Base-by-base conservation (phyloP, 495 filamentous ascomycete genomes). In the Chaetomium cochliodes region DNA sequence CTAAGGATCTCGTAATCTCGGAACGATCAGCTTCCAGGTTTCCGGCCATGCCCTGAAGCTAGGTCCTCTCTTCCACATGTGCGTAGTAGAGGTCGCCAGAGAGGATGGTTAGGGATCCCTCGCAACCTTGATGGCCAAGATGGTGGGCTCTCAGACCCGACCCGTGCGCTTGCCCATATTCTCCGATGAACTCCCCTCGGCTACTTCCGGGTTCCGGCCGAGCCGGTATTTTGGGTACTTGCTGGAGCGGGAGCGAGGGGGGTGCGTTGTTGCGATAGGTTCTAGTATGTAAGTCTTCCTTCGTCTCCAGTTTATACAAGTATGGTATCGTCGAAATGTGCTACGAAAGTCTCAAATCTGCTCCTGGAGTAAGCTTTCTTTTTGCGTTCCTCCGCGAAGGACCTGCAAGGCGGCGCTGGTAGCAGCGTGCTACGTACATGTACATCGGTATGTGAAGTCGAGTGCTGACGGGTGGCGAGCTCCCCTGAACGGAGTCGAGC, bases 11-110 rank as follows among this genome's bases (percentile, higher is more conserved):
- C 47, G 37, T 67, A 61, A 67, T 72, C 64, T 70, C 70, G 68
- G 68, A 52, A 60, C 41, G 64, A 44, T 64, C 30, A 59, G 30
- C 65, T 66, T 68, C 65, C 67, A 65, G 66, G 39, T 30, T 52
- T 18, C 16, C 22, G 30, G 42, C 64, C 51, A 53, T 61, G 47
- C 41, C 50, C 6, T 15, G 42, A 49, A 26, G 25, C 56, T 16
- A 26, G 9, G 46, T 9, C 50, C 20, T 25, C 20, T 25, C 44
- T 15, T 2, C 28, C 52, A 28, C 18, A 11, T 3, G 28, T 18
- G 22, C 0, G 23, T 16, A 58, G 18, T 56, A 51, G 61, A 16
- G 26, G 42, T 18, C 42, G 52, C 33, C 15, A 7, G 25, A 3
- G 47, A 41, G 25, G 25, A 3, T 42, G n/a, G 16, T 20, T 57